Evolutionary conservation across 2,329 filamentous ascomycete species (phyloP).

Genomic region (Curvularia lunata): DNA sequence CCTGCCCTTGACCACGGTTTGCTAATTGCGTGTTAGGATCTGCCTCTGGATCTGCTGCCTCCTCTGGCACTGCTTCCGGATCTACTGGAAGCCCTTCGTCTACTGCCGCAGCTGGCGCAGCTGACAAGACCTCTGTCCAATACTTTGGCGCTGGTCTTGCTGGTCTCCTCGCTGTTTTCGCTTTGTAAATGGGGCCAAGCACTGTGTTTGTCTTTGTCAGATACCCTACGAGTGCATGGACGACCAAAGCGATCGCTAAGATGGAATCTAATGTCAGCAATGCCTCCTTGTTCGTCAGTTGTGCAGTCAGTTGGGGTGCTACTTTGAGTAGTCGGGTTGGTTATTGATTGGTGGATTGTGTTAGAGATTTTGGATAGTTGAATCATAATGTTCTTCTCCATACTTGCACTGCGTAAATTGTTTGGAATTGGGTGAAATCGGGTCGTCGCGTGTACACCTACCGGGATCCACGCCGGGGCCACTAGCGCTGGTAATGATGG

Average conservation of each 20-base stretch:
- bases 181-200: slow-evolving; percentile 36
- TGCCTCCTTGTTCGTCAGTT: background rate
- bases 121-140: slow-evolving; percentile 38
- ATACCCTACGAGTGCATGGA: slow-evolving; percentile 4
- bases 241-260: background rate
- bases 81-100: slow-evolving; percentile 29
- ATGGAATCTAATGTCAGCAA: background rate
- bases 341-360: background rate
- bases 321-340: background rate
- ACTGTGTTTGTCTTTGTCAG: background rate
- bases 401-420: background rate
- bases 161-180: slow-evolving; percentile 48
- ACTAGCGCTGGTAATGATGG: slow-evolving; percentile 16
- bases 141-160: slow-evolving; percentile 45
- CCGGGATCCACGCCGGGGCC: slow-evolving; percentile 15
- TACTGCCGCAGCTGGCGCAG: slow-evolving; percentile 45
- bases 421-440: slow-evolving; percentile 6
- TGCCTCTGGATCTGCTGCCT: slow-evolving; percentile 16
- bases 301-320: background rate
- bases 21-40: slow-evolving; percentile 15
- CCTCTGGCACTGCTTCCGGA: slow-evolving; percentile 26
- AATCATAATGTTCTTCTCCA: slow-evolving; percentile 4
- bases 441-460: slow-evolving; percentile 6
- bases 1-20: background rate
- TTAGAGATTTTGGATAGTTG: background rate